Percentiles rank a stretch among this genome's conserved stretches.
Evolutionary conservation across 2,329 filamentous ascomycete species (phyloP).

Genomic region (Colletotrichum gigasporum): DNA sequence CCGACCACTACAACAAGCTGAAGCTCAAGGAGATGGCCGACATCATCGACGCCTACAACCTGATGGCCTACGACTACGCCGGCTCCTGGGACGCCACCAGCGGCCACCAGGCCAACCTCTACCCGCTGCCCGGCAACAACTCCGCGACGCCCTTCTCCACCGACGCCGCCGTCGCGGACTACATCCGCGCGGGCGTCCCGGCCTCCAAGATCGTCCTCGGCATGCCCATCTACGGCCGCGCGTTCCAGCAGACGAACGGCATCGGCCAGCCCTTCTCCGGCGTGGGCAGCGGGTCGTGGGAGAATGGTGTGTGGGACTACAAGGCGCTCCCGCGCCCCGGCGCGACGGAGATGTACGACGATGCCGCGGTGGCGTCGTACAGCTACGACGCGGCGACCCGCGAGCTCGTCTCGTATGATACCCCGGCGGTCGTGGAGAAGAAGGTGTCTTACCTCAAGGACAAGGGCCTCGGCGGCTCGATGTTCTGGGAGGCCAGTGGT

Average conservation of each 20-base stretch:
- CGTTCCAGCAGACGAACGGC: constrained; percentile 70
- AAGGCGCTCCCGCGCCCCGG: constrained; percentile 75
- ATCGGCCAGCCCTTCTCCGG: constrained; percentile 72
- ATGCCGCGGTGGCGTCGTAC: constrained; percentile 70
- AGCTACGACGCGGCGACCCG: constrained; percentile 70
- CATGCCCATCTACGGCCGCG: constrained; percentile 82
- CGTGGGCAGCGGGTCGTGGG: constrained; percentile 75
- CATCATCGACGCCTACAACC: constrained; percentile 64
- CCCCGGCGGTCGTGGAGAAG: constrained; percentile 62
- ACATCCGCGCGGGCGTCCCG: constrained; percentile 70
- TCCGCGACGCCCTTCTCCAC: constrained; percentile 75
- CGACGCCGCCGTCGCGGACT: constrained; percentile 70
- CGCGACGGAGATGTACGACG: constrained; percentile 66
- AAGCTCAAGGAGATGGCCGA: constrained; percentile 48
- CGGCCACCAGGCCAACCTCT: constrained; percentile 80
- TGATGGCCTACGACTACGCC: constrained; percentile 81
- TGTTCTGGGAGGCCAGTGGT: constrained; percentile 87
- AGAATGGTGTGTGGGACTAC: constrained; percentile 82
- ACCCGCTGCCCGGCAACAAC: constrained; percentile 61
- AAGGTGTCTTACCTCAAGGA: constrained; percentile 75
- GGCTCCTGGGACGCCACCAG: constrained; percentile 72
- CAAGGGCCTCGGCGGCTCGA: constrained; percentile 74
- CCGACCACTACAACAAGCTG: constrained; percentile 56
- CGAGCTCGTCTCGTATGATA: constrained; percentile 79
- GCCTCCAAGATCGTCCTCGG: constrained; percentile 77